Conservation (phyloP, 495 filamentous ascomycete genomes). For the Tuber microsphaerosporum region DNA sequence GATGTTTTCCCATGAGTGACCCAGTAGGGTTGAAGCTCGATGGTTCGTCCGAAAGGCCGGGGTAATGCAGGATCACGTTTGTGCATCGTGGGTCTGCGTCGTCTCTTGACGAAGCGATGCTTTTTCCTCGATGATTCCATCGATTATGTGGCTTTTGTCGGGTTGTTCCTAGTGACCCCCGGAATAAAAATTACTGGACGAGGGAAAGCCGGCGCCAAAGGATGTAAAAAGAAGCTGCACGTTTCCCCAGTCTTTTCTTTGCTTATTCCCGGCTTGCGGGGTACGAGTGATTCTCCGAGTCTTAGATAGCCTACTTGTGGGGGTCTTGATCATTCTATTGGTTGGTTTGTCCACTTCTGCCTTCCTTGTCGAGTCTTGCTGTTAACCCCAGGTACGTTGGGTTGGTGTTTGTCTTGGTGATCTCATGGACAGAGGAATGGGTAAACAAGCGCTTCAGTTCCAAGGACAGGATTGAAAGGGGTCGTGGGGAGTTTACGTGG, state of each 20-base stretch:
- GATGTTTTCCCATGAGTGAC: no score
- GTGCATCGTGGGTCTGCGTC: slow-evolving; percentile 4
- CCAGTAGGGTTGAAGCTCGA: no score
- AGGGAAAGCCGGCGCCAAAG: not conserved
- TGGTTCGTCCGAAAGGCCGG: not conserved
- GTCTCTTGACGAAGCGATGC: slow-evolving; percentile 1
- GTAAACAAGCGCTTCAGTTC: not conserved
- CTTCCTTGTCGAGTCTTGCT: not conserved
- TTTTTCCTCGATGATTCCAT: slow-evolving; percentile 3
- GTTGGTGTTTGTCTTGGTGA: slow-evolving; percentile 1
- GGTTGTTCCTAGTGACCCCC: slow-evolving; percentile 2
- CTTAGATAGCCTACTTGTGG: not conserved
- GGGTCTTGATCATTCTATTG: not conserved
- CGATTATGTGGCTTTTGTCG: not conserved
- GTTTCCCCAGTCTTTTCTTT: slow-evolving; percentile 4
- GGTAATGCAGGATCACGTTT: slow-evolving; percentile 5
- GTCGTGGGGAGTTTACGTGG: not conserved
- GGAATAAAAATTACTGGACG: not conserved
- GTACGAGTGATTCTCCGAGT: slow-evolving; percentile 5
- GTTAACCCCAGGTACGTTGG: not conserved
- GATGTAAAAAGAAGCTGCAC: slow-evolving; percentile 1
- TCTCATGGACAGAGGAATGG: not conserved
- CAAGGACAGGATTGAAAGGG: not conserved
- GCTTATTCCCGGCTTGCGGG: slow-evolving; percentile 4
- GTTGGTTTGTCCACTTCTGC: not conserved